Conservation (phyloP, 2,329 filamentous ascomycete genomes). For the Cercospora canescens region DNA sequence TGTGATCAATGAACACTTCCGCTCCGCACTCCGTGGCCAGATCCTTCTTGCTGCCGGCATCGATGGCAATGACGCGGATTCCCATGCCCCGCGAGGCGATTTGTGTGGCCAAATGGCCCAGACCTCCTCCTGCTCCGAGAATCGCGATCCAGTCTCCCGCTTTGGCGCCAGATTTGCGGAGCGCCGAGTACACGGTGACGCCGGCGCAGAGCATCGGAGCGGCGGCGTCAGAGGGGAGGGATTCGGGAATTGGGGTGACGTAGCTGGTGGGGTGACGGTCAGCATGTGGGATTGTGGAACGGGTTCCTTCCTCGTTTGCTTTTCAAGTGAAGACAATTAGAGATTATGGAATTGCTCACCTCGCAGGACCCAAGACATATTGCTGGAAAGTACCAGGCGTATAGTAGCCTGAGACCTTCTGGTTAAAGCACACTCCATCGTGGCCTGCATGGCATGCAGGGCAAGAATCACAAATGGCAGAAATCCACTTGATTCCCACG, state of each 20-base stretch:
- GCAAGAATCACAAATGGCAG: conserved; percentile 57
- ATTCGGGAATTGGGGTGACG: conserved; percentile 68
- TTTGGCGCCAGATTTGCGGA: conserved; percentile 61
- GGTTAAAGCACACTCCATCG: conserved; percentile 57
- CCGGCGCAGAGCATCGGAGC: conserved; percentile 70
- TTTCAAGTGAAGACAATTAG: too few relatives aligned
- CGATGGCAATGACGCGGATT: conserved; percentile 65
- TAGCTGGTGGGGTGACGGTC: conserved; percentile 45
- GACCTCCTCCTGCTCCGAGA: conserved; percentile 24
- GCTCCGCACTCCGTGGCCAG: conserved; percentile 62
- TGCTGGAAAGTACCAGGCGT: conserved; percentile 73
- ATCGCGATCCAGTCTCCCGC: conserved; percentile 63
- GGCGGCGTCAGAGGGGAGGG: conserved; percentile 58
- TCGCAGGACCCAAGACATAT: conserved; percentile 63
- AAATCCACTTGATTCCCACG: conserved; percentile 70
- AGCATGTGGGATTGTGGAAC: neutral
- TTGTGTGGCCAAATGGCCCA: conserved; percentile 63
- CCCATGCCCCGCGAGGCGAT: conserved; percentile 62
- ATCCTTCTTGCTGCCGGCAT: conserved; percentile 64
- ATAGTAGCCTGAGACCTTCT: conserved; percentile 65
- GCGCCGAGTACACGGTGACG: conserved; percentile 65
- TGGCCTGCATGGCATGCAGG: conserved; percentile 55
- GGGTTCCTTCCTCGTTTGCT: too few relatives aligned
- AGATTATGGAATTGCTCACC: neutral
- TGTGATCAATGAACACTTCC: conserved; percentile 66